phyloP scores from a whole-genome alignment of 257 asterid species.

The Galeopsis tetrahit region DNA sequence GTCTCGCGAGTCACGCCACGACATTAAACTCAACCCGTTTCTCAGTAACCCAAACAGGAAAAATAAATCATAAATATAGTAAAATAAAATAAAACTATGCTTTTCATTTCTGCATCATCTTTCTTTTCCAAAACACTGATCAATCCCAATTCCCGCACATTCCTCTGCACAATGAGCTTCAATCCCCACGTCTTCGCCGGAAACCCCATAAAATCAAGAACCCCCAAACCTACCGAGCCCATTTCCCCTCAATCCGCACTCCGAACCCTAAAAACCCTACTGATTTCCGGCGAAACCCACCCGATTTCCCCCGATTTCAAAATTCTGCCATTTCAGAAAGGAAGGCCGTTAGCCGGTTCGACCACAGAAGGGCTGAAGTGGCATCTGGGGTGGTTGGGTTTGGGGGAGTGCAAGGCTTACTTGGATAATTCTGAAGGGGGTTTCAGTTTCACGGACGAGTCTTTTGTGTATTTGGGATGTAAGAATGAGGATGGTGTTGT shows the following conservation, averaged over 20 bases:
- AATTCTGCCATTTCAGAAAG: constrained; percentile 84
- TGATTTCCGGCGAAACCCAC: constrained; percentile 46
- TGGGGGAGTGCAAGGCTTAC: constrained; percentile 64
- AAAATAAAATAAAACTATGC: constrained; percentile 3
- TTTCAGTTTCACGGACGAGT: constrained; percentile 67
- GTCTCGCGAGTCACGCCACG: constrained; percentile 30
- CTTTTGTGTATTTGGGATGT: constrained; percentile 79
- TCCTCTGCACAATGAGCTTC: constrained; percentile 41
- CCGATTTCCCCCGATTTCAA: constrained; percentile 67
- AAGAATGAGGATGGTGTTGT: constrained; percentile 65
- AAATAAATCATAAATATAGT: not conserved
- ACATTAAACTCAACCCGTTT: not conserved
- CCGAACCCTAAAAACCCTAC: constrained; percentile 65
- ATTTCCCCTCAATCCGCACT: constrained; percentile 77
- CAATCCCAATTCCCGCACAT: constrained; percentile 29
- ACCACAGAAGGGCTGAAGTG: constrained; percentile 54
- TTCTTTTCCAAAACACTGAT: constrained; percentile 36
- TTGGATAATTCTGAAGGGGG: constrained; percentile 64
- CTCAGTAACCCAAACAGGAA: not conserved
- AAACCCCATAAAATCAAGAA: constrained; percentile 61
- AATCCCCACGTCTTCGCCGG: constrained; percentile 77
- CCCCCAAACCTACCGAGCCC: constrained; percentile 70
- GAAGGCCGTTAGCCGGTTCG: constrained; percentile 79
- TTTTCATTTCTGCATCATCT: constrained; percentile 31
- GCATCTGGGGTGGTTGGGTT: constrained; percentile 82